Conservation (phyloP, 2,329 filamentous ascomycete species). For the Claviceps spartinae region DNA sequence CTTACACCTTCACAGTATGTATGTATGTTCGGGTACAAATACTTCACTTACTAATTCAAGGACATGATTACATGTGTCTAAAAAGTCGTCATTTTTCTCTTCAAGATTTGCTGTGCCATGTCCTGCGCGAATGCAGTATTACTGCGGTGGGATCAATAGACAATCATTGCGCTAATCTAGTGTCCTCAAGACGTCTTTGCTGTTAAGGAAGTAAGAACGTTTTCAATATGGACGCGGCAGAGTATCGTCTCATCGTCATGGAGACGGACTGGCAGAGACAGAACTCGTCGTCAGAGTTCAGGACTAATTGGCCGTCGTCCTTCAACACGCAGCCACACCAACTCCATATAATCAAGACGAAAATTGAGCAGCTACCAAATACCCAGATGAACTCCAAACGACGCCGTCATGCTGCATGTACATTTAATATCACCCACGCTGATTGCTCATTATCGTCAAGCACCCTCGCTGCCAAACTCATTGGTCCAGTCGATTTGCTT, state of each 20-base stretch:
- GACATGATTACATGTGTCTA: too few species aligned
- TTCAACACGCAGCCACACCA: neutral
- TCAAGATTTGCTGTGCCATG: too few species aligned
- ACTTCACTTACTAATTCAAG: too few species aligned
- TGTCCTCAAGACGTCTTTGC: neutral
- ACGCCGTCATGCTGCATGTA: constrained; percentile 16
- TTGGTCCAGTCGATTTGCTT: constrained; percentile 86
- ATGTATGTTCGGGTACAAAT: too few species aligned
- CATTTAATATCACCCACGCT: constrained; percentile 6
- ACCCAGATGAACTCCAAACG: constrained; percentile 16
- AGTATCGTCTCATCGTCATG: neutral
- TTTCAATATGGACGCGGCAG: neutral
- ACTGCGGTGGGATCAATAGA: too few species aligned
- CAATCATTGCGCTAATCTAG: too few species aligned
- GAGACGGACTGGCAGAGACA: neutral
- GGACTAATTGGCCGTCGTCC: neutral
- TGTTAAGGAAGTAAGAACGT: neutral
- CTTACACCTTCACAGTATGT: too few species aligned
- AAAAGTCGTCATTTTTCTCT: too few species aligned
- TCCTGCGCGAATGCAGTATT: too few species aligned
- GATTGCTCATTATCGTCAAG: constrained; percentile 18
- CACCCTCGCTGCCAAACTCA: constrained; percentile 88
- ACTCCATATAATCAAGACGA: constrained; percentile 6
- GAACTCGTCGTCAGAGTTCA: neutral
- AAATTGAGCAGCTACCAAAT: constrained; percentile 9